A percentile compares a stretch with the other conserved stretches of the same genome.
Evolutionary conservation across 2,329 filamentous ascomycete genomes (phyloP).

Genomic region (Truncatella angustata): DNA sequence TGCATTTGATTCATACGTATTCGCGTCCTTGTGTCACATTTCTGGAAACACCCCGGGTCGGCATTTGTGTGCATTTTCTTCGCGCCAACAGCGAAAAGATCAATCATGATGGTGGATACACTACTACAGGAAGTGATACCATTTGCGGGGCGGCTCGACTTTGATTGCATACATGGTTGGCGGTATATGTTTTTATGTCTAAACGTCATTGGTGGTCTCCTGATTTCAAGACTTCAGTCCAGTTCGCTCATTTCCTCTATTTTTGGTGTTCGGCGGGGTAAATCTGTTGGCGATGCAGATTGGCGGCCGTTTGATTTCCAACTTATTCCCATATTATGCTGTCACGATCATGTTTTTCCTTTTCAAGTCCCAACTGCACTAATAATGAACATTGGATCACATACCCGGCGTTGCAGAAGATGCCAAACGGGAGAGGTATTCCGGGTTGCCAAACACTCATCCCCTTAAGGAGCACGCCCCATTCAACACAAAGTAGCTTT

Average conservation of each 20-base stretch:
- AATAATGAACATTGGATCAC: conserved; percentile 1
- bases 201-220: not conserved
- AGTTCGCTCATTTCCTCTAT: not conserved
- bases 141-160: not conserved
- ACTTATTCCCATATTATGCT: not conserved
- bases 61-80: conserved; percentile 7
- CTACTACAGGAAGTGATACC: conserved; percentile 4
- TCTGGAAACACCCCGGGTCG: not conserved
- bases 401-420: too few relatives aligned
- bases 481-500: too few relatives aligned
- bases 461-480: too few relatives aligned
- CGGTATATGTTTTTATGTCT: not conserved
- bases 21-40: not conserved
- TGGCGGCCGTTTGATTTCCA: not conserved
- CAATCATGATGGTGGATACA: conserved; percentile 1
- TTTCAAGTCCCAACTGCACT: not conserved
- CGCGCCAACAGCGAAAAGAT: not conserved
- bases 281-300: not conserved
- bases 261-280: not conserved
- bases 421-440: too few relatives aligned
- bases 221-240: not conserved
- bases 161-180: conserved; percentile 6
- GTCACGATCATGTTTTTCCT: conserved; percentile 5
- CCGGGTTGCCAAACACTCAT: too few relatives aligned
- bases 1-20: not conserved